Percentiles rank a stretch among this genome's conserved stretches.
phyloP scores from a whole-genome alignment of 176 grass and related monocot species.

The Paspalum notatum region DNA sequence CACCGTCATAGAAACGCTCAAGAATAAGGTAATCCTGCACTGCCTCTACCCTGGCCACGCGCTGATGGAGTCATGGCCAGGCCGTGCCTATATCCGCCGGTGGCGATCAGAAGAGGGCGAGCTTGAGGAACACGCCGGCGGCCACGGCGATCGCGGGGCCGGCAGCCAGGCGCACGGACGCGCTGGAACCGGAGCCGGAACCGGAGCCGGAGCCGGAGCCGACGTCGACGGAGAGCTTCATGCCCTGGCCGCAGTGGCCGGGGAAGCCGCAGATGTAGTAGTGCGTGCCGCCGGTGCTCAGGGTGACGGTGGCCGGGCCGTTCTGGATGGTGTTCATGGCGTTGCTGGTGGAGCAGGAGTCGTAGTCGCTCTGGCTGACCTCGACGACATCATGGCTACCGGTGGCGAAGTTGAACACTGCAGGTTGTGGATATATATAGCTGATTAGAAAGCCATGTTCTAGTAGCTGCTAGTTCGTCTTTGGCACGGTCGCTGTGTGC shows the following conservation, averaged over 20 bases:
- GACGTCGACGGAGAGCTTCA: slow-evolving; percentile 72
- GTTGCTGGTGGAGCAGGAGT: slow-evolving; percentile 51
- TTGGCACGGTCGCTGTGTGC: no score
- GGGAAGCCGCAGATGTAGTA: slow-evolving; percentile 75
- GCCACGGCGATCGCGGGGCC: slow-evolving; percentile 16
- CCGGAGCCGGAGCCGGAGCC: slow-evolving; percentile 30
- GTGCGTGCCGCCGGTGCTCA: slow-evolving; percentile 41
- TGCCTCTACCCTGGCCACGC: slow-evolving; percentile 42
- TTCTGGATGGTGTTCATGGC: slow-evolving; percentile 9
- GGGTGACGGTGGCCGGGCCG: slow-evolving; percentile 46
- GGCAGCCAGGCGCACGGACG: slow-evolving; percentile 18
- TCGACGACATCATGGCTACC: slow-evolving; percentile 55
- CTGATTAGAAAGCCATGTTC: no score
- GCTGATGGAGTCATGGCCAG: neutral
- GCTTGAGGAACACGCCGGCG: slow-evolving; percentile 40
- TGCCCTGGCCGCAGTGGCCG: slow-evolving; percentile 60
- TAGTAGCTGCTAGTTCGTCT: no score
- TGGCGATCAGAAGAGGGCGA: slow-evolving; percentile 51
- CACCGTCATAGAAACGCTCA: no score
- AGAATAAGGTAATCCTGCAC: slow-evolving; percentile 30
- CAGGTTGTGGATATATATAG: neutral
- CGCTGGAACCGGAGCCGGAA: neutral
- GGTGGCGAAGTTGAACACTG: slow-evolving; percentile 64
- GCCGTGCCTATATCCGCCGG: no score
- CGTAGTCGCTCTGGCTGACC: slow-evolving; percentile 56